A percentile compares a stretch with the other conserved stretches of the same genome.
These are phyloP conservation scores for Mycoemilia scoparia DNA, from an alignment of 192 early-diverging fungal species.

Conservation along the genomic window DNA sequence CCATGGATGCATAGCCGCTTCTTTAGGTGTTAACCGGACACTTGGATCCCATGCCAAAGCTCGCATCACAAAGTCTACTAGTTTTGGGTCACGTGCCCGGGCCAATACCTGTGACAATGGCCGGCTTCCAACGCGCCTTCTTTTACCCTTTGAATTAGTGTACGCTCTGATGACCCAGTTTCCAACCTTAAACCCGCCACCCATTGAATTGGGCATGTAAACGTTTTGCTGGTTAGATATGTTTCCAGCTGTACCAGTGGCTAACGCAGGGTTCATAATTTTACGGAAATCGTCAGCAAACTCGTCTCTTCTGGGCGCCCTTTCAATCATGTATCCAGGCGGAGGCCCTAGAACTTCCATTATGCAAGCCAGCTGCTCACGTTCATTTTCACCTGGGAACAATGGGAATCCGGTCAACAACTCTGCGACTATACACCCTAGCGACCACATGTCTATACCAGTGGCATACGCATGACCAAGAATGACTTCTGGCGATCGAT, in stretches of 20 bases:
- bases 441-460: slow-evolving; percentile 93
- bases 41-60: slow-evolving; percentile 85
- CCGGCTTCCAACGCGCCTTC: slow-evolving; percentile 56
- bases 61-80: slow-evolving; percentile 70
- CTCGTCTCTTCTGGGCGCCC: slow-evolving; percentile 56
- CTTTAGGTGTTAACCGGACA: slow-evolving; percentile 64
- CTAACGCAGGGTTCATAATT: slow-evolving; percentile 10
- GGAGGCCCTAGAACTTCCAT: slow-evolving; percentile 86
- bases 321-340: slow-evolving; percentile 47
- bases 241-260: slow-evolving; percentile 5
- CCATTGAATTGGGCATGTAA: slow-evolving; percentile 7
- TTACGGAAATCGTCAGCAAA: too few species aligned
- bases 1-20: slow-evolving; percentile 74
- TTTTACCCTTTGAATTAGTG: slow-evolving; percentile 78
- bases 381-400: slow-evolving; percentile 95
- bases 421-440: slow-evolving; percentile 91
- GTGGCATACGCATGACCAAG: slow-evolving; percentile 73
- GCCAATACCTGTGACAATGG: slow-evolving; percentile 50
- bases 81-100: slow-evolving; percentile 51
- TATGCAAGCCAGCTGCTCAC: slow-evolving; percentile 86
- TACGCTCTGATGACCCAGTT: slow-evolving; percentile 16
- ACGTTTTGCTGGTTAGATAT: slow-evolving; percentile 3
- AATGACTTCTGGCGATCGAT: slow-evolving; percentile 94
- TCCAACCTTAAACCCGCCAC: slow-evolving; percentile 13
- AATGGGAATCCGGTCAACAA: slow-evolving; percentile 76